phyloP scores from a whole-genome alignment of 352 stramenopile species.

The Phytopythium kandeliae region DNA sequence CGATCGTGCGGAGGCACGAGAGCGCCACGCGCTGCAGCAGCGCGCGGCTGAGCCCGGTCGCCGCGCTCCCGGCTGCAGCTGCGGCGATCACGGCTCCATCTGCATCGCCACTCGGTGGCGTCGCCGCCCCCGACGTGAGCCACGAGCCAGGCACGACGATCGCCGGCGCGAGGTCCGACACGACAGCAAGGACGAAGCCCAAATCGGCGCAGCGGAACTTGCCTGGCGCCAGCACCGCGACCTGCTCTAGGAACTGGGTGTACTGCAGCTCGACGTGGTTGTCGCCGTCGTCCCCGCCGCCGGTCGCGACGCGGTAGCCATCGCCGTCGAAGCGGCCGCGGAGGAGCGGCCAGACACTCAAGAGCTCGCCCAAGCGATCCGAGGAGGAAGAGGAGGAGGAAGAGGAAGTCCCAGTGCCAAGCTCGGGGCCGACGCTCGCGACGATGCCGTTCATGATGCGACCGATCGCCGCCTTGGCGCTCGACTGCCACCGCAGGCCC shows the following conservation, averaged over 20 bases:
- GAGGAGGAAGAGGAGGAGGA: slow-evolving; percentile 11
- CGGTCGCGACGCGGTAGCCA: neutral
- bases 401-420: slow-evolving; percentile 17
- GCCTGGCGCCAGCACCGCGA: slow-evolving; percentile 71
- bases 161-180: slow-evolving; percentile 19
- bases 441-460: slow-evolving; percentile 69
- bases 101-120: neutral
- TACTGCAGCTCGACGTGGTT: slow-evolving; percentile 49
- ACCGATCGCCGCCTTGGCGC: slow-evolving; percentile 49
- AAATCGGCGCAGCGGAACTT: slow-evolving; percentile 54
- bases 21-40: slow-evolving; percentile 68
- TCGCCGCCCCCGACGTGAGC: neutral
- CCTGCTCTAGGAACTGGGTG: slow-evolving; percentile 36
- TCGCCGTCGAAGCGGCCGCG: slow-evolving; percentile 49
- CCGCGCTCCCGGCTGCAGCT: neutral
- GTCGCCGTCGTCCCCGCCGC: neutral
- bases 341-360: slow-evolving; percentile 65
- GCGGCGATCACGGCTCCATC: neutral
- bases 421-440: slow-evolving; percentile 51
- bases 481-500: slow-evolving; percentile 37
- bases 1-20: slow-evolving; percentile 72
- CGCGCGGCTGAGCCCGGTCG: slow-evolving; percentile 52
- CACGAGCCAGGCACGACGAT: slow-evolving; percentile 11
- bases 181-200: slow-evolving; percentile 29
- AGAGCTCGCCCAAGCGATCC: slow-evolving; percentile 55